Percentiles rank a stretch among this genome's conserved stretches.
Evolutionary conservation across 305 asterid genomes (phyloP).

Genomic region (Rubia balearica): DNA sequence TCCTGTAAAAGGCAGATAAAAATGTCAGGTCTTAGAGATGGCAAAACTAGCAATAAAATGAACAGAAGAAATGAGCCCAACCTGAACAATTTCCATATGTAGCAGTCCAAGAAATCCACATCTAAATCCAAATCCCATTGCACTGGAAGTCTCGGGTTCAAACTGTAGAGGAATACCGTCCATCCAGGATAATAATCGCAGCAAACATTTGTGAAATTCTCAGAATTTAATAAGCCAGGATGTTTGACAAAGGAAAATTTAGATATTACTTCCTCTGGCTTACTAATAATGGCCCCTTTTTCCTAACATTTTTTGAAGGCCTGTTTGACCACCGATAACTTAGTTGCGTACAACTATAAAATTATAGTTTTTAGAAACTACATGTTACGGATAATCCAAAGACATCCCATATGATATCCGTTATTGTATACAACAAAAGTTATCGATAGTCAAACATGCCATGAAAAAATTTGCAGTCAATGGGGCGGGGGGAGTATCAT

Average conservation of each 20-base stretch:
- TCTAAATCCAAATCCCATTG: constrained; percentile 99
- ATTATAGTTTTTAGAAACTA: no score
- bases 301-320: no score
- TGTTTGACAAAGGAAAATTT: background rate
- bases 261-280: no score
- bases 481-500: no score
- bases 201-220: constrained; percentile 3
- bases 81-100: constrained; percentile 99
- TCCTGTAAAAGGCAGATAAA: constrained; percentile 55
- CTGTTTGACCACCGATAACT: no score
- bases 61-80: constrained; percentile 19
- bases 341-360: no score
- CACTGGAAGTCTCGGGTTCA: constrained; percentile 91
- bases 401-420: no score
- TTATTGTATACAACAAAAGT: no score
- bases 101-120: constrained; percentile 99
- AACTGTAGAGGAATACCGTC: constrained; percentile 40
- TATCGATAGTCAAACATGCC: no score
- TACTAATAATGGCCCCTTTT: no score
- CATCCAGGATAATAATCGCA: constrained; percentile 1
- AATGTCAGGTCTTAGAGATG: constrained; percentile 13
- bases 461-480: no score
- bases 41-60: constrained; percentile 17
- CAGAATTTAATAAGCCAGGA: background rate
- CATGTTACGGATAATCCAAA: no score